A percentile compares a stretch with the other conserved stretches of the same genome.
phyloP scores from a whole-genome alignment of 352 stramenopile species.

The Phytophthora podocarpi region DNA sequence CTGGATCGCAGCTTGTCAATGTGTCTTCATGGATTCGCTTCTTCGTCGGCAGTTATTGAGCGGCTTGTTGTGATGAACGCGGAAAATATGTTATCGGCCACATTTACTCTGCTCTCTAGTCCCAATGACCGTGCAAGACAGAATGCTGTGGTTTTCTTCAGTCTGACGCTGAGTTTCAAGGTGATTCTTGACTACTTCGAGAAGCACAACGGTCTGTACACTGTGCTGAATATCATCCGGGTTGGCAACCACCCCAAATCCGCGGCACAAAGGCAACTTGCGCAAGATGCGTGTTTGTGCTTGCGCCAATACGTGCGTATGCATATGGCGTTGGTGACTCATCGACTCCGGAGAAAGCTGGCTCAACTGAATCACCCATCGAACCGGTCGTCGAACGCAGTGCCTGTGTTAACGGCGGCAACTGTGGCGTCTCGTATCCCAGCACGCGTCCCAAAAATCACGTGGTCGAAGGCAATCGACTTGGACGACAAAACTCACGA shows the following conservation, averaged over 20 bases:
- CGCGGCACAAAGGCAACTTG: constrained; percentile 75
- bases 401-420: constrained; percentile 54
- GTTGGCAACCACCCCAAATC: constrained; percentile 80
- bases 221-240: constrained; percentile 84
- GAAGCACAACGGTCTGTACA: constrained; percentile 84
- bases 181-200: constrained; percentile 86
- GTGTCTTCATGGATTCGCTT: constrained; percentile 86
- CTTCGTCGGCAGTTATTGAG: constrained; percentile 79
- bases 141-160: constrained; percentile 87
- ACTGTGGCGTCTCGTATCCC: constrained; percentile 62
- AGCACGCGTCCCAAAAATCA: constrained; percentile 73
- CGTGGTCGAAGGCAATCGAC: constrained; percentile 78
- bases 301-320: constrained; percentile 86
- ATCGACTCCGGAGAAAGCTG: constrained; percentile 68
- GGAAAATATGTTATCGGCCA: constrained; percentile 63
- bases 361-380: constrained; percentile 63
- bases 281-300: constrained; percentile 84
- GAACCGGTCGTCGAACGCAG: constrained; percentile 43
- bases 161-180: constrained; percentile 80
- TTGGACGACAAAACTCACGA: constrained; percentile 88
- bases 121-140: constrained; percentile 81
- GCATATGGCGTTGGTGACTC: constrained; percentile 75
- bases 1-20: constrained; percentile 84
- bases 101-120: constrained; percentile 71
- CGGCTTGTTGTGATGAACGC: constrained; percentile 62